phyloP scores from a whole-genome alignment of 2,329 filamentous ascomycete species.

The Venturia carpophila region DNA sequence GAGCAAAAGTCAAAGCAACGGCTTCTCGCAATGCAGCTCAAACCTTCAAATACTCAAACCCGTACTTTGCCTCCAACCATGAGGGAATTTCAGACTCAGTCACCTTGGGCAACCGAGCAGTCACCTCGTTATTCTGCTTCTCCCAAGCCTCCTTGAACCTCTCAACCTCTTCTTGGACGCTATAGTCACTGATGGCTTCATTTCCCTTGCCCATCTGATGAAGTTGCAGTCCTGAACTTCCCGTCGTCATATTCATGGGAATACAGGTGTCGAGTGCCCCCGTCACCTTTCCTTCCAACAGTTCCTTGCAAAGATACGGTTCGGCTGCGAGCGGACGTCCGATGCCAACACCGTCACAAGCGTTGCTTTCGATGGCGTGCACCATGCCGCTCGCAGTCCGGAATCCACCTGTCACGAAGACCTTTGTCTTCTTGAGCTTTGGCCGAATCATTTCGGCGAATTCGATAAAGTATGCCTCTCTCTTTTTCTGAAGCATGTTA shows the following conservation, averaged over 20 bases:
- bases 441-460: constrained; percentile 49
- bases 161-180: constrained; percentile 27
- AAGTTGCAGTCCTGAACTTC: constrained; percentile 26
- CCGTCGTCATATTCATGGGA: constrained; percentile 27
- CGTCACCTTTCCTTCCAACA: constrained; percentile 39
- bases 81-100: constrained; percentile 25
- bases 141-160: constrained; percentile 26
- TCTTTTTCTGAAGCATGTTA: constrained; percentile 32
- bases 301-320: constrained; percentile 38
- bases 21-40: neutral
- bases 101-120: constrained; percentile 25
- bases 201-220: constrained; percentile 26
- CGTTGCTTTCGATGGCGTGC: constrained; percentile 36
- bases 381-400: constrained; percentile 51
- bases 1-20: neutral
- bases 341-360: constrained; percentile 53
- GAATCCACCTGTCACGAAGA: constrained; percentile 53
- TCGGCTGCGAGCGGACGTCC: constrained; percentile 48
- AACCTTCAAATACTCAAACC: constrained; percentile 25
- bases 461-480: constrained; percentile 54
- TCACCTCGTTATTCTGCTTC: constrained; percentile 26
- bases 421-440: constrained; percentile 44
- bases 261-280: constrained; percentile 40
- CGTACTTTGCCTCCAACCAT: constrained; percentile 23
- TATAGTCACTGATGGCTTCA: constrained; percentile 27